phyloP scores from a whole-genome alignment of 306 rosid genomes.

The Prosopis cineraria region DNA sequence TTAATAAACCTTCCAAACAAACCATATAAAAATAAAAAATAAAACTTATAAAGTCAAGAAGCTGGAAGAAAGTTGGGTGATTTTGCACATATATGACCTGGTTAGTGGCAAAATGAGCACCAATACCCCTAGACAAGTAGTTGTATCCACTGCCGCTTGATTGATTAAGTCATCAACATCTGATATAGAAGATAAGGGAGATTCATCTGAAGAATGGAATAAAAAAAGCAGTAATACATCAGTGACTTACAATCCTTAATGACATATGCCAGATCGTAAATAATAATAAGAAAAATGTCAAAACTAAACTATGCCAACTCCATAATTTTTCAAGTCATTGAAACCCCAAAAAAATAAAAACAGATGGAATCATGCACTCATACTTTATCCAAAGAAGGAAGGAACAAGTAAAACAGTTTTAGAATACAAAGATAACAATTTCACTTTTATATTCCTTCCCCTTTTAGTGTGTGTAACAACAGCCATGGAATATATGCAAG shows the following conservation, averaged over 20 bases:
- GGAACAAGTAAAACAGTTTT: neutral
- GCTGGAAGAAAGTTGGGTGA: slow-evolving; percentile 52
- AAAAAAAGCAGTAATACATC: slow-evolving; percentile 21
- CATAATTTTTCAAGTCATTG: slow-evolving; percentile 2
- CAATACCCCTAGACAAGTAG: slow-evolving; percentile 47
- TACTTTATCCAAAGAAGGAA: slow-evolving; percentile 15
- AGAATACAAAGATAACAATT: slow-evolving; percentile 23
- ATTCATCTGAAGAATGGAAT: slow-evolving; percentile 56
- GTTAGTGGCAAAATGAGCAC: slow-evolving; percentile 49
- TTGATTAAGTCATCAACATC: slow-evolving; percentile 73
- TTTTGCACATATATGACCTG: slow-evolving; percentile 57
- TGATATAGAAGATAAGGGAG: slow-evolving; percentile 81
- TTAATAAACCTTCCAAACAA: slow-evolving; percentile 18
- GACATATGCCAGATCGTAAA: slow-evolving; percentile 16
- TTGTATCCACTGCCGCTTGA: slow-evolving; percentile 55
- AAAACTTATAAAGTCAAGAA: slow-evolving; percentile 75
- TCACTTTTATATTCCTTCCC: neutral
- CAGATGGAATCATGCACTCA: neutral
- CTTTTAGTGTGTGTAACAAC: neutral
- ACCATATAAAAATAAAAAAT: neutral
- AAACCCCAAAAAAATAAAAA: slow-evolving; percentile 21
- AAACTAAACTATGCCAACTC: neutral
- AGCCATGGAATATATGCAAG: slow-evolving; percentile 31
- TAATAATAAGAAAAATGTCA: neutral
- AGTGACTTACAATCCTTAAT: slow-evolving; percentile 12